Percentiles rank a stretch among this genome's conserved stretches.
Evolutionary conservation across 192 early-diverging fungal genomes (phyloP).

Genomic region (Linnemannia exigua): DNA sequence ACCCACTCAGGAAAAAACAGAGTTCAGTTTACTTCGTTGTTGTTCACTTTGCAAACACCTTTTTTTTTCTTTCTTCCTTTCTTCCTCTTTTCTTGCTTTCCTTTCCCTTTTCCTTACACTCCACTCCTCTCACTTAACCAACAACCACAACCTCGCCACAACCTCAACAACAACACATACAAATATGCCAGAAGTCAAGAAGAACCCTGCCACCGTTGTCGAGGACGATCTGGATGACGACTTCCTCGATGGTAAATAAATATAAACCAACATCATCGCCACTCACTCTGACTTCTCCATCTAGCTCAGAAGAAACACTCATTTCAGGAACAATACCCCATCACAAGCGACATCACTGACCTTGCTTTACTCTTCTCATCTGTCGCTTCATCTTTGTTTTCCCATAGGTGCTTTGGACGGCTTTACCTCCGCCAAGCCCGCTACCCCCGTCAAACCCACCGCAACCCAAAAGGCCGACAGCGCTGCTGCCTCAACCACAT

Average conservation of each 20-base stretch:
- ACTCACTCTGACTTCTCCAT: no score
- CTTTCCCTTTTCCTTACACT: not conserved
- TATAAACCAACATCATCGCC: not conserved
- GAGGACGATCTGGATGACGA: constrained; percentile 58
- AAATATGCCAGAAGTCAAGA: constrained; percentile 53
- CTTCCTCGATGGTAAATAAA: constrained; percentile 49
- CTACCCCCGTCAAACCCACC: constrained; percentile 51
- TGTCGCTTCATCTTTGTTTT: not conserved
- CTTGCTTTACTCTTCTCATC: not conserved
- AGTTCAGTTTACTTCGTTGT: not conserved
- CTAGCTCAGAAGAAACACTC: not conserved
- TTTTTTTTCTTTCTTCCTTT: not conserved
- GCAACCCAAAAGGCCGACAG: constrained; percentile 33
- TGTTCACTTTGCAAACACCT: not conserved
- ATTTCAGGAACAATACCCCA: not conserved
- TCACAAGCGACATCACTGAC: not conserved
- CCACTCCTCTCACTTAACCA: not conserved
- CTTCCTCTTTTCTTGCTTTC: not conserved
- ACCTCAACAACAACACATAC: constrained; percentile 4
- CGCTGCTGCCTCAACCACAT: constrained; percentile 18
- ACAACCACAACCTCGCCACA: not conserved
- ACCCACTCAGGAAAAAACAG: not conserved
- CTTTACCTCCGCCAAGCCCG: constrained; percentile 67
- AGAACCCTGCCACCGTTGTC: constrained; percentile 43
- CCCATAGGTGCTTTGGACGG: constrained; percentile 81